Conservation (phyloP, 2,329 filamentous ascomycete species). For the Thelonectria olida region DNA sequence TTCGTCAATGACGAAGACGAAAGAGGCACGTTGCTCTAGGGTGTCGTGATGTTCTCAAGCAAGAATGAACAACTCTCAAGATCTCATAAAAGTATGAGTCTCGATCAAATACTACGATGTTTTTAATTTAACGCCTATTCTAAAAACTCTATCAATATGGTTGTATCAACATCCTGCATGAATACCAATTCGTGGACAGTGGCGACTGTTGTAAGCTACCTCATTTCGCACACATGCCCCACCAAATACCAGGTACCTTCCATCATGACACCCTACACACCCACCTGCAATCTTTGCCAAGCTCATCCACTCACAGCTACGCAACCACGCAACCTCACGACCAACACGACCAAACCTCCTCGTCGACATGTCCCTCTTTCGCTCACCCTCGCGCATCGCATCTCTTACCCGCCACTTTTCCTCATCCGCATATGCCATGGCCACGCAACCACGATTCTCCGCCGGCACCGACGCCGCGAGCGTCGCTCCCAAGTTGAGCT, state of each 20-base stretch:
- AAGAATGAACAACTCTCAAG: too few relatives aligned
- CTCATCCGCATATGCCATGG: conserved; percentile 35
- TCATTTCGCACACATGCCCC: background rate
- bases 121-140: too few relatives aligned
- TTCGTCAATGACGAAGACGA: too few relatives aligned
- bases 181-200: too few relatives aligned
- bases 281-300: conserved; percentile 13
- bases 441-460: conserved; percentile 52
- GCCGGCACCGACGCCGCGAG: conserved; percentile 54
- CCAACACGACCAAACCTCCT: background rate
- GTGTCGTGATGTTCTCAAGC: too few relatives aligned
- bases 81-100: too few relatives aligned
- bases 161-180: too few relatives aligned
- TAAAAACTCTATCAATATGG: too few relatives aligned
- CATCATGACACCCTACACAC: background rate
- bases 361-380: conserved; percentile 26
- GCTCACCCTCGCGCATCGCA: conserved; percentile 14
- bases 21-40: too few relatives aligned
- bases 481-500: conserved; percentile 46
- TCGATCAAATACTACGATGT: too few relatives aligned
- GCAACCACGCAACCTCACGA: background rate
- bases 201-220: background rate
- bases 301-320: conserved; percentile 6
- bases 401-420: conserved; percentile 23
- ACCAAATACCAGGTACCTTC: background rate